phyloP scores from a whole-genome alignment of 2,329 filamentous ascomycete genomes.

The Xenoacremonium recifei region DNA sequence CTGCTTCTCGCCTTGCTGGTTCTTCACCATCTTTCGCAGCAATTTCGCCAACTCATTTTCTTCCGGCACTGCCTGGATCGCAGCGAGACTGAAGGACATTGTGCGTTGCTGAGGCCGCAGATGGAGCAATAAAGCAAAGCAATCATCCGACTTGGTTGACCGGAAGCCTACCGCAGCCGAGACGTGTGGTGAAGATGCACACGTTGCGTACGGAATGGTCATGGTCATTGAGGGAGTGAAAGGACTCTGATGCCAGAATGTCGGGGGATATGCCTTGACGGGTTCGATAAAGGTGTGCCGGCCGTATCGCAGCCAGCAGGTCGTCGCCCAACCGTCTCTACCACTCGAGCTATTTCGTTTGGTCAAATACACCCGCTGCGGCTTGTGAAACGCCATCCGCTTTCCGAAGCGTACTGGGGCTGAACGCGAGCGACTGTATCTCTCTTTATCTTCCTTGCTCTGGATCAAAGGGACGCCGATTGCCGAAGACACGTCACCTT shows the following conservation, averaged over 20 bases:
- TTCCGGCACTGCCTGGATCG: not conserved
- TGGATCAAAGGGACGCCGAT: slow-evolving; percentile 8
- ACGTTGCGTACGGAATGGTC: not conserved
- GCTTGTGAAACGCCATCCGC: not conserved
- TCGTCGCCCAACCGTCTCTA: not conserved
- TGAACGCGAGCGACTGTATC: slow-evolving; percentile 10
- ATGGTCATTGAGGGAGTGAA: slow-evolving; percentile 7
- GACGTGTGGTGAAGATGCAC: not conserved
- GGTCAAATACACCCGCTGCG: slow-evolving; percentile 6
- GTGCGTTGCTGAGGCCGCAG: slow-evolving; percentile 3
- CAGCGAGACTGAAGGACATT: not conserved
- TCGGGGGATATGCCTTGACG: slow-evolving; percentile 1
- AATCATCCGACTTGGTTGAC: not conserved
- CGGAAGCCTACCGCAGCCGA: not conserved
- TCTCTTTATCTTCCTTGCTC: not conserved
- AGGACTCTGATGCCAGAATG: slow-evolving; percentile 5
- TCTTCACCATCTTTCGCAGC: not conserved
- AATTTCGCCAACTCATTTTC: not conserved
- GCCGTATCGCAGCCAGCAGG: slow-evolving; percentile 11
- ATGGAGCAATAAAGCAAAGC: slow-evolving; percentile 5
- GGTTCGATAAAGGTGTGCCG: not conserved
- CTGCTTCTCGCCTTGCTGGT: not conserved
- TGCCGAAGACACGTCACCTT: slow-evolving; percentile 6
- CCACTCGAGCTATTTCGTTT: slow-evolving; percentile 4
- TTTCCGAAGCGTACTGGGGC: slow-evolving; percentile 1